Conservation (phyloP, 768 basidiomycete species). For the Boletus eberwhitei region DNA sequence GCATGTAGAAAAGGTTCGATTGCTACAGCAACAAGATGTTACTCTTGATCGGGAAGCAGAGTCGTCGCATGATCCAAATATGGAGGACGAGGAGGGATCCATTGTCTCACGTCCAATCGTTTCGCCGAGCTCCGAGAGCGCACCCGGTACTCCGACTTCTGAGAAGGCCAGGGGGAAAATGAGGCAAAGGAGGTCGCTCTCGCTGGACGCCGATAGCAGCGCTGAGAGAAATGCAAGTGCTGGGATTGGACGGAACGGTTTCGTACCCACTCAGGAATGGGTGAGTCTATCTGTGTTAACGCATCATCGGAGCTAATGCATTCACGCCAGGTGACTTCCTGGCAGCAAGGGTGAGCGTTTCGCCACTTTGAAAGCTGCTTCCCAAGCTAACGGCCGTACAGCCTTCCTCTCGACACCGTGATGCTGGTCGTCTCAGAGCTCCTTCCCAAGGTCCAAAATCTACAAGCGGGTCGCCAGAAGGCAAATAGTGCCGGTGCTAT, state of each 20-base stretch:
- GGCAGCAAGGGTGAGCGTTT: slow-evolving; percentile 84
- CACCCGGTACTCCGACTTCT: slow-evolving; percentile 42
- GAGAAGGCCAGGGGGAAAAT: slow-evolving; percentile 93
- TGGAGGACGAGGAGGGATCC: slow-evolving; percentile 14
- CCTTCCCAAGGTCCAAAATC: slow-evolving; percentile 76
- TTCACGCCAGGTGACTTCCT: slow-evolving; percentile 68
- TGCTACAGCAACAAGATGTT: slow-evolving; percentile 54
- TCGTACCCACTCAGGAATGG: slow-evolving; percentile 97
- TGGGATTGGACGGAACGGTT: slow-evolving; percentile 84
- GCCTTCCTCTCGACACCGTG: slow-evolving; percentile 84
- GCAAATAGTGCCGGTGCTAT: slow-evolving; percentile 65
- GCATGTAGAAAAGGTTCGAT: slow-evolving; percentile 59
- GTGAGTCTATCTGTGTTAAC: slow-evolving; percentile 38
- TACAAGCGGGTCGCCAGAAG: slow-evolving; percentile 65
- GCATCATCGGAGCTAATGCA: background rate
- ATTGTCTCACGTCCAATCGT: slow-evolving; percentile 34
- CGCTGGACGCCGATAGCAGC: slow-evolving; percentile 48
- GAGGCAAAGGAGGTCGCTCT: slow-evolving; percentile 63
- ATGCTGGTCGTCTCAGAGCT: slow-evolving; percentile 88
- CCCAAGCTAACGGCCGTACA: slow-evolving; percentile 30
- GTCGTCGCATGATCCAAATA: slow-evolving; percentile 13
- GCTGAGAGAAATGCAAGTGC: slow-evolving; percentile 63
- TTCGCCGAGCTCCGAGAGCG: slow-evolving; percentile 43
- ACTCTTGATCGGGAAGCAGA: slow-evolving; percentile 23
- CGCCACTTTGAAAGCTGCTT: background rate